Conservation (phyloP, 192 early-diverging fungal genomes). For the Piromyces finnis region DNA sequence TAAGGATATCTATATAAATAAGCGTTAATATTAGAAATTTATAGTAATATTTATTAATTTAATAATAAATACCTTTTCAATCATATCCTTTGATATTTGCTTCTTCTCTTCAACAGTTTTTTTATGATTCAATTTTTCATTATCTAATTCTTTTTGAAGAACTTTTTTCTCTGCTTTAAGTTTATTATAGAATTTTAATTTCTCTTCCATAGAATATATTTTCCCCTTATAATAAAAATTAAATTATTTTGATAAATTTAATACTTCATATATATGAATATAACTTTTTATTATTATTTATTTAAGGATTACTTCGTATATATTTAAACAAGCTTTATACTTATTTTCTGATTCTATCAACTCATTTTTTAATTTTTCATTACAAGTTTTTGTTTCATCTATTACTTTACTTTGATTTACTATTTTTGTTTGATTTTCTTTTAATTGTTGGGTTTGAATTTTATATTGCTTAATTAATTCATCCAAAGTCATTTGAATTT, state of each 20-base stretch:
- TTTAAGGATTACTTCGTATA: not conserved
- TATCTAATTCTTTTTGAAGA: not conserved
- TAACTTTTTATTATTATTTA: no score
- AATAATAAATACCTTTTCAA: not conserved
- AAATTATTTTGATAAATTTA: no score
- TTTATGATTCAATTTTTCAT: not conserved
- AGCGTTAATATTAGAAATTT: no score
- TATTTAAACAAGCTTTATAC: not conserved
- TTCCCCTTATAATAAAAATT: not conserved
- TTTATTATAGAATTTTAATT: not conserved
- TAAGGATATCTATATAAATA: not conserved
- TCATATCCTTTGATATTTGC: not conserved
- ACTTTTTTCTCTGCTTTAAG: not conserved
- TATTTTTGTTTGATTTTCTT: not conserved
- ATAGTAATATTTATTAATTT: no score
- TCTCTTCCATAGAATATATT: not conserved
- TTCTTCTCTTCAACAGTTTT: not conserved
- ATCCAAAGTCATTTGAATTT: conserved; percentile 8
- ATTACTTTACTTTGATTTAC: not conserved
- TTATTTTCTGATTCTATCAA: not conserved
- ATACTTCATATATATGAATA: no score
- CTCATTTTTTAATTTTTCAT: conserved; percentile 6
- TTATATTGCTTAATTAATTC: conserved; percentile 8
- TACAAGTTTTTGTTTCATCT: not conserved
- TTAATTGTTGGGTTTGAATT: conserved; percentile 1